These are phyloP conservation scores for Schrenkiella parvula DNA, from an alignment of 345 rosid genomes.

Conservation along the genomic window DNA sequence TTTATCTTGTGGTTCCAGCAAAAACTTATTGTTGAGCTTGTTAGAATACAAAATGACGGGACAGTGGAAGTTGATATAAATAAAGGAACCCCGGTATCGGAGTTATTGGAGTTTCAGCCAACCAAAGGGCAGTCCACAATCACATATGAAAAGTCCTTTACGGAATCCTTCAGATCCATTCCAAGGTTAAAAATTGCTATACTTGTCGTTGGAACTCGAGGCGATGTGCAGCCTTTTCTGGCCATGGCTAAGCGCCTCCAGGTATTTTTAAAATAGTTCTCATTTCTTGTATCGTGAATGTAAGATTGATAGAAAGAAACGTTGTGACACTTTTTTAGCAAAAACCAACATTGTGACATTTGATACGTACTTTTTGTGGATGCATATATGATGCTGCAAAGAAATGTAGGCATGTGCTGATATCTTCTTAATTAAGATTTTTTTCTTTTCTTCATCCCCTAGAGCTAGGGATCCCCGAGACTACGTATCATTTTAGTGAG, in stretches of 20 bases:
- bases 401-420: no score
- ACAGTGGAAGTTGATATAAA: slow-evolving; percentile 86
- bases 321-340: no score
- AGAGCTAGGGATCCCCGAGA: background rate
- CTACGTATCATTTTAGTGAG: background rate
- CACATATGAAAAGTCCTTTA: slow-evolving; percentile 36
- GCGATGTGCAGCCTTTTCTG: slow-evolving; percentile 95
- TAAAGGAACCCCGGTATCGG: slow-evolving; percentile 62
- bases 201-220: slow-evolving; percentile 98
- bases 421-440: no score
- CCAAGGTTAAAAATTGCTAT: slow-evolving; percentile 76
- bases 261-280: slow-evolving; percentile 37
- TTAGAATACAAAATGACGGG: slow-evolving; percentile 90
- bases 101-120: slow-evolving; percentile 66
- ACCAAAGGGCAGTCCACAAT: slow-evolving; percentile 43
- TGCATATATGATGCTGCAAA: background rate
- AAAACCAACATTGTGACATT: background rate
- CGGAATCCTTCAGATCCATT: slow-evolving; percentile 50
- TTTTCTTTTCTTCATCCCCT: no score
- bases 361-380: background rate
- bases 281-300: background rate
- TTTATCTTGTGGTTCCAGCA: slow-evolving; percentile 44
- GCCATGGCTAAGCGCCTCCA: slow-evolving; percentile 98
- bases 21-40: slow-evolving; percentile 76
- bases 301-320: background rate